phyloP scores from a whole-genome alignment of 805 yeast species.

The Candida tallmaniae region DNA sequence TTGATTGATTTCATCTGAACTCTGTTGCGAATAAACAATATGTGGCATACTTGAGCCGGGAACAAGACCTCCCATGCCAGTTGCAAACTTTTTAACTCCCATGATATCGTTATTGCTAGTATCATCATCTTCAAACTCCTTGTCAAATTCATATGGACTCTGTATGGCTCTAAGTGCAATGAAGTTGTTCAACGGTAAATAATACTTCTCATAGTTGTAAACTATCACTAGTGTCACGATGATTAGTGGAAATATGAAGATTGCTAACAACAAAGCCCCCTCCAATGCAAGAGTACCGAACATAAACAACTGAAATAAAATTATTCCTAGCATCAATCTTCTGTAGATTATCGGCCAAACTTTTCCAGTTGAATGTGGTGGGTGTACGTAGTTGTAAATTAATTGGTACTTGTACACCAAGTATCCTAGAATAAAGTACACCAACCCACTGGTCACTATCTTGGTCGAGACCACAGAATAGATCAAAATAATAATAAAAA shows the following conservation, averaged over 20 bases:
- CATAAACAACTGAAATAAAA: conserved; percentile 58
- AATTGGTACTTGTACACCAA: conserved; percentile 61
- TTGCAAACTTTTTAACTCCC: neutral
- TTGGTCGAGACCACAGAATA: conserved; percentile 61
- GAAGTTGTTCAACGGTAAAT: conserved; percentile 49
- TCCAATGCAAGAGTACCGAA: conserved; percentile 60
- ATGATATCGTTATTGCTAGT: neutral
- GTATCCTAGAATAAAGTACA: conserved; percentile 52
- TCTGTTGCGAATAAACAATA: neutral
- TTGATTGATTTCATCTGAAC: neutral
- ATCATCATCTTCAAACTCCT: conserved; percentile 37
- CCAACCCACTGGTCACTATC: conserved; percentile 54
- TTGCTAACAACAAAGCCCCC: conserved; percentile 48
- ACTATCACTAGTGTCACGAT: conserved; percentile 41
- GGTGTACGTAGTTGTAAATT: conserved; percentile 57
- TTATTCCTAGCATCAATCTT: conserved; percentile 49
- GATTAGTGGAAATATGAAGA: conserved; percentile 46
- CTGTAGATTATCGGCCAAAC: conserved; percentile 64
- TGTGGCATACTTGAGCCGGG: neutral
- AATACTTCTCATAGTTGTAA: conserved; percentile 51
- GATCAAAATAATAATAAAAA: conserved; percentile 53
- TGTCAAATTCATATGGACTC: conserved; percentile 35
- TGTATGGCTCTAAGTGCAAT: conserved; percentile 59
- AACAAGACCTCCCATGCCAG: neutral
- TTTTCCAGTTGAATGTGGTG: conserved; percentile 62